A percentile compares a stretch with the other conserved stretches of the same genome.
phyloP scores from a whole-genome alignment of 2,329 filamentous ascomycete species.

The Rutstroemia sp. region DNA sequence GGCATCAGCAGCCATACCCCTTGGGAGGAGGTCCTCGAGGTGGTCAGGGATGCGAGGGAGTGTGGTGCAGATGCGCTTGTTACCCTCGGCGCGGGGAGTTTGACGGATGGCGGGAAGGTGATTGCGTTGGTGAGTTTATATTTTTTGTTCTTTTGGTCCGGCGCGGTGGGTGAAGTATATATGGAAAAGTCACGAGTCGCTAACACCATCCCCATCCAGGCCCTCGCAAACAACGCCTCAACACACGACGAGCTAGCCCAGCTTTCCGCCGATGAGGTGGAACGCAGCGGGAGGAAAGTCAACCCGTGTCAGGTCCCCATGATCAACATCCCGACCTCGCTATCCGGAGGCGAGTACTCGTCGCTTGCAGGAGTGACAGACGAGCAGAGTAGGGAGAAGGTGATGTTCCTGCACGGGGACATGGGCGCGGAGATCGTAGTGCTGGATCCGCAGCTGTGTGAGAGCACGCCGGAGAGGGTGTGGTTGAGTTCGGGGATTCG shows the following conservation, averaged over 20 bases:
- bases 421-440: constrained; percentile 45
- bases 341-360: constrained; percentile 37
- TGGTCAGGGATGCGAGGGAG: constrained; percentile 22
- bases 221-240: constrained; percentile 20
- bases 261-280: constrained; percentile 9
- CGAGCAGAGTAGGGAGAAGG: constrained; percentile 18
- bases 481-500: constrained; percentile 53
- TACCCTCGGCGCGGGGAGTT: constrained; percentile 29
- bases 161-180: neutral
- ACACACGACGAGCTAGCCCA: constrained; percentile 13
- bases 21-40: constrained; percentile 27
- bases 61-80: constrained; percentile 26
- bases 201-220: constrained; percentile 4
- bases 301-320: constrained; percentile 27
- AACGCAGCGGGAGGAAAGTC: constrained; percentile 2
- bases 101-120: constrained; percentile 30
- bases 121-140: constrained; percentile 20
- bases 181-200: neutral
- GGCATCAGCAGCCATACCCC: constrained; percentile 29
- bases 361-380: constrained; percentile 35
- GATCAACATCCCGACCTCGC: constrained; percentile 35
- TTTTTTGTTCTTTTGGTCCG: too few species aligned
- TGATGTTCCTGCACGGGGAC: constrained; percentile 26
- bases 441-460: constrained; percentile 45
- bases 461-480: constrained; percentile 42